Evolutionary conservation across 1,284 basidiomycete species (phyloP).

Genomic region (Cutaneotrichosporon sp.): DNA sequence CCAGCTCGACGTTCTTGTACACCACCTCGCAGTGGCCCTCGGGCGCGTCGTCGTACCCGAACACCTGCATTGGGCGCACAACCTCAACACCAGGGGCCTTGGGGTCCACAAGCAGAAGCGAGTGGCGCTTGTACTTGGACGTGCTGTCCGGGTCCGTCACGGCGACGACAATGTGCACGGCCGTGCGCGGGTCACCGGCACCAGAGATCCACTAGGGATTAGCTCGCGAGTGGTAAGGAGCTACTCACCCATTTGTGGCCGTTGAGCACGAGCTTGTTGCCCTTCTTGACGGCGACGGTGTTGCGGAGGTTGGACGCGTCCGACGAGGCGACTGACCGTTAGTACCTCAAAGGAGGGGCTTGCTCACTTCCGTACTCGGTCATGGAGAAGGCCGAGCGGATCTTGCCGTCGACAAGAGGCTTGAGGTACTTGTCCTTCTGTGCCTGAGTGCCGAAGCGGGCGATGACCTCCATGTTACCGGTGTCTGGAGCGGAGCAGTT

Average conservation of each 20-base stretch:
- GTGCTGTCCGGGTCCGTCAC: slow-evolving; percentile 44
- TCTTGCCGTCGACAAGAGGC: slow-evolving; percentile 85
- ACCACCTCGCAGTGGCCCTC: slow-evolving; percentile 94
- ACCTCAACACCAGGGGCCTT: slow-evolving; percentile 81
- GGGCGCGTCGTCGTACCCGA: slow-evolving; percentile 90
- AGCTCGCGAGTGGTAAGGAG: not conserved
- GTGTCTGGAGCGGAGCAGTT: slow-evolving; percentile 96
- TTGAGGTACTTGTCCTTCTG: slow-evolving; percentile 89
- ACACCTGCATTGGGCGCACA: slow-evolving; percentile 84
- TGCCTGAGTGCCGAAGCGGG: slow-evolving; percentile 79
- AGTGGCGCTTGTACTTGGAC: slow-evolving; percentile 71
- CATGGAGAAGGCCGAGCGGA: slow-evolving; percentile 90
- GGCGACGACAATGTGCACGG: slow-evolving; percentile 84
- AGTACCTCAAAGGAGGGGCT: not conserved
- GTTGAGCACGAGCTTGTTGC: slow-evolving; percentile 84
- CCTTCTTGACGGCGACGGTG: slow-evolving; percentile 70
- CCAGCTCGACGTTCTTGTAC: slow-evolving; percentile 90
- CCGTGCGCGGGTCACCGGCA: slow-evolving; percentile 86
- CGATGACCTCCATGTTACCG: slow-evolving; percentile 97
- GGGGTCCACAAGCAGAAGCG: slow-evolving; percentile 86
- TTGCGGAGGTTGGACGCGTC: slow-evolving; percentile 95
- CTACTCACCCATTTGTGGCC: slow-evolving; percentile 81
- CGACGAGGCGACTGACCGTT: slow-evolving; percentile 73
- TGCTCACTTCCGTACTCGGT: slow-evolving; percentile 80
- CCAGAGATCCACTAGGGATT: slow-evolving; percentile 78